Base-by-base conservation (phyloP, 2,329 filamentous ascomycete species). In the Cercospora sojina region DNA sequence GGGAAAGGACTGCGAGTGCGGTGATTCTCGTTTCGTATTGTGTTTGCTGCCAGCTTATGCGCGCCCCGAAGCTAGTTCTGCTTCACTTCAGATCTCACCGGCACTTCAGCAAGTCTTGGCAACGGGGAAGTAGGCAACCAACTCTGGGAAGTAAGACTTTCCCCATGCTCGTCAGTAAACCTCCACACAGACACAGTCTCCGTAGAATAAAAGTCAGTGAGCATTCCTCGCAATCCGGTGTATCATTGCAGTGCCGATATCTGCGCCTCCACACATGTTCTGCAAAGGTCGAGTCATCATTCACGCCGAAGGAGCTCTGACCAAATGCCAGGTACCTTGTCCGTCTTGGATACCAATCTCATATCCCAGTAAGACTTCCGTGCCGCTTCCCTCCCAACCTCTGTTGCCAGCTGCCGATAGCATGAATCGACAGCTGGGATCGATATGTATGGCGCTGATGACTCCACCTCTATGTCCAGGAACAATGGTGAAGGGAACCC, bases 401-500 rank as follows among this genome's bases (percentile, higher is more conserved):
- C 95, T 83, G 69, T 95, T 98, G 0, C 95, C 95, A 4, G 92
- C 93, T 0, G 92, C 91, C 1, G 91, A 94, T 35, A 99, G 86
- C 90, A 99, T 94, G 76, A 93, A 98, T 18, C 88, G 86, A 76
- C 92, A 94, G 0, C 92, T 91, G 4, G 91, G 91, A 77, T 99
- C 95, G 56, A 97, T 84, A 74, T 94, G 95, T 9, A 98, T 81
- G 67, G 90, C 88, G 0, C 90, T 92, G 49, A 97, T 94, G 49
- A 96, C 92, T 53, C 94, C 94, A 0, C 93, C 93, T 16, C 92
- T 83, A 75, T 90, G 95, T 0, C 95, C 95, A 0, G 95, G 95
- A 25, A 99, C 90, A 71, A 99, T 97, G n/a, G 97, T 85, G 78
- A 98, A 99, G 0, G 95, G 95, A 0, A 96, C 92, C 0, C 90